These are phyloP conservation scores for Eimeria maxima DNA, from an alignment of 169 alveolate species.

Conservation along the genomic window DNA sequence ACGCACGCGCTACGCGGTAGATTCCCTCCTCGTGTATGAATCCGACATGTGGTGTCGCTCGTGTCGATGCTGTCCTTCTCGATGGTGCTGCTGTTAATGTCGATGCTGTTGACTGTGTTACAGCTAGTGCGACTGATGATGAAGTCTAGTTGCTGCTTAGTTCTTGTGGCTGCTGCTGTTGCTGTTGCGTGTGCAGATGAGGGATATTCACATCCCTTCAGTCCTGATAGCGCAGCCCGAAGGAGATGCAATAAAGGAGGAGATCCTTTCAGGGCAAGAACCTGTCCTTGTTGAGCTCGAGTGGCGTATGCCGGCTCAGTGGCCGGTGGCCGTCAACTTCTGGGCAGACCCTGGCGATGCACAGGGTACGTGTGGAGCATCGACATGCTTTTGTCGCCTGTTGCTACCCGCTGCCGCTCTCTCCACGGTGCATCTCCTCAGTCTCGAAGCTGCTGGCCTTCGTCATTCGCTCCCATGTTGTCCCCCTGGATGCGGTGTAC, in stretches of 20 bases:
- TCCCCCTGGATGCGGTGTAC: neutral
- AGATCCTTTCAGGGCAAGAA: slow-evolving; percentile 6
- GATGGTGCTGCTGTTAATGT: neutral
- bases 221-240: slow-evolving; percentile 68
- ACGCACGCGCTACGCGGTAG: neutral
- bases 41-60: neutral
- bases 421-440: neutral
- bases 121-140: neutral
- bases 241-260: slow-evolving; percentile 58
- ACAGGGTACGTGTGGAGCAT: slow-evolving; percentile 28
- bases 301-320: slow-evolving; percentile 75
- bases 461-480: neutral
- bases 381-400: neutral
- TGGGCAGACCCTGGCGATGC: slow-evolving; percentile 79
- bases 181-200: neutral
- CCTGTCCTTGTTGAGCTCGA: slow-evolving; percentile 77
- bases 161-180: neutral
- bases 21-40: neutral
- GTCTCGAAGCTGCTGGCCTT: neutral
- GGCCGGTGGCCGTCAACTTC: slow-evolving; percentile 80
- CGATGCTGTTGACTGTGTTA: neutral
- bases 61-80: neutral
- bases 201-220: slow-evolving; percentile 73
- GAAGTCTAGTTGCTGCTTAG: neutral
- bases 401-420: neutral